These are phyloP conservation scores for Mycena floridula DNA, from an alignment of 768 basidiomycete species.

Conservation along the genomic window DNA sequence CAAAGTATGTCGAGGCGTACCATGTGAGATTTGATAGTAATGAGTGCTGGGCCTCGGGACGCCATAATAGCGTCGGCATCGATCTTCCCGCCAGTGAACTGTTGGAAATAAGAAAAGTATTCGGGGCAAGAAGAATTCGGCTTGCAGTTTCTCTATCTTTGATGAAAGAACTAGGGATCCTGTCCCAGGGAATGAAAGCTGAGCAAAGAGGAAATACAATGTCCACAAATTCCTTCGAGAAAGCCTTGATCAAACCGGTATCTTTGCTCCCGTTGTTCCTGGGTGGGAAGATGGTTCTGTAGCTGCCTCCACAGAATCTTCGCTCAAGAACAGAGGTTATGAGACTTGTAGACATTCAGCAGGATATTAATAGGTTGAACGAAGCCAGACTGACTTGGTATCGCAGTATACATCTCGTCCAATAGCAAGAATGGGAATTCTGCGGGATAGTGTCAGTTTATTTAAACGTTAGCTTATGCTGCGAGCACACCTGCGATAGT, in stretches of 20 bases:
- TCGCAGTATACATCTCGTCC: slow-evolving; percentile 60
- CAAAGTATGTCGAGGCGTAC: slow-evolving; percentile 22
- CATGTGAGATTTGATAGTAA: slow-evolving; percentile 39
- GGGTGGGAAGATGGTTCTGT: slow-evolving; percentile 42
- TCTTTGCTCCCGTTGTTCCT: slow-evolving; percentile 34
- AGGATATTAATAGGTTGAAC: background rate
- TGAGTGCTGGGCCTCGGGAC: slow-evolving; percentile 24
- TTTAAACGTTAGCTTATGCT: too few species aligned
- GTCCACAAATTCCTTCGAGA: slow-evolving; percentile 41
- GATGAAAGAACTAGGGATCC: slow-evolving; percentile 37
- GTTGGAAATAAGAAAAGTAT: slow-evolving; percentile 1
- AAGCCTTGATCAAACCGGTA: slow-evolving; percentile 42
- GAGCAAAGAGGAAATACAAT: slow-evolving; percentile 33
- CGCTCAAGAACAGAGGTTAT: slow-evolving; percentile 47
- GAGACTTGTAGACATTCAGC: slow-evolving; percentile 24
- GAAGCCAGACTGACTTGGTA: slow-evolving; percentile 27
- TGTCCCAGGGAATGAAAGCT: slow-evolving; percentile 40
- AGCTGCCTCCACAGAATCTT: slow-evolving; percentile 43
- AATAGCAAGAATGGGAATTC: slow-evolving; percentile 54
- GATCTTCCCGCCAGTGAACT: slow-evolving; percentile 31
- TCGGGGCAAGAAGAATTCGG: slow-evolving; percentile 1
- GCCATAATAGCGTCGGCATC: slow-evolving; percentile 29
- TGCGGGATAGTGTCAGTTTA: too few species aligned
- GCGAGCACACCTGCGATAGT: too few species aligned
- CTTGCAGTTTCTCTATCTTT: slow-evolving; percentile 43